These are phyloP conservation scores for Pleomassaria siparia DNA, from an alignment of 2,329 filamentous ascomycete genomes.

Conservation along the genomic window DNA sequence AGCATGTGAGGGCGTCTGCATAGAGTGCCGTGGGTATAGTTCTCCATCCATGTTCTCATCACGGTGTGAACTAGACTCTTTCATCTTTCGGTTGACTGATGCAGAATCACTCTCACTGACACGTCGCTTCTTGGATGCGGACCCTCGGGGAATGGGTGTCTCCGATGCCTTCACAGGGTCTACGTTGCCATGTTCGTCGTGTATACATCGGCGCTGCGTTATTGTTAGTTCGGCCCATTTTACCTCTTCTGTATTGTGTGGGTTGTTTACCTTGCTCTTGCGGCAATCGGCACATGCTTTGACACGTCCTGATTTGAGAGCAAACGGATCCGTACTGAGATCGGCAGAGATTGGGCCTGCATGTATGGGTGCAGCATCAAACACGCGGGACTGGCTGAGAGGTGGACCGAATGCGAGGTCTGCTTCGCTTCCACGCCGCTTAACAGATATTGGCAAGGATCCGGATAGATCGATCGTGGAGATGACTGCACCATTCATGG, in stretches of 20 bases:
- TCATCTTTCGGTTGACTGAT: constrained; percentile 27
- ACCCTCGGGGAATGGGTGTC: constrained; percentile 60
- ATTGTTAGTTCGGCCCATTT: constrained; percentile 27
- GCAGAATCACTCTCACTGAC: constrained; percentile 34
- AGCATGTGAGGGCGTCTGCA: constrained; percentile 25
- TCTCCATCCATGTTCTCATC: constrained; percentile 27
- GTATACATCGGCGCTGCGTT: constrained; percentile 63
- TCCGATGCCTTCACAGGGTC: constrained; percentile 66
- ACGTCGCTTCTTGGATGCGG: constrained; percentile 58
- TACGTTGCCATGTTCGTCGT: constrained; percentile 65
- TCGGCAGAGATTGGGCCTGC: constrained; percentile 37
- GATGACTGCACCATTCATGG: constrained; percentile 12
- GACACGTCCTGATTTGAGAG: constrained; percentile 60
- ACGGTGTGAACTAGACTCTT: constrained; percentile 25
- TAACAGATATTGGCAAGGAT: constrained; percentile 36
- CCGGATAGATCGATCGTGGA: constrained; percentile 31
- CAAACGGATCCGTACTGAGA: constrained; percentile 40
- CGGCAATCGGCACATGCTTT: constrained; percentile 68
- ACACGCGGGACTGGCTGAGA: neutral
- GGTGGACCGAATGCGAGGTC: constrained; percentile 12
- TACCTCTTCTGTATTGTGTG: neutral
- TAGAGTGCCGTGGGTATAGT: constrained; percentile 21
- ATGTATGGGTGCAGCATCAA: constrained; percentile 23
- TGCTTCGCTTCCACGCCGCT: constrained; percentile 36
- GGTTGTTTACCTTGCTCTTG: constrained; percentile 62